Base-by-base conservation (phyloP, 148 eudicot species). In the Rhododendron ovatum region DNA sequence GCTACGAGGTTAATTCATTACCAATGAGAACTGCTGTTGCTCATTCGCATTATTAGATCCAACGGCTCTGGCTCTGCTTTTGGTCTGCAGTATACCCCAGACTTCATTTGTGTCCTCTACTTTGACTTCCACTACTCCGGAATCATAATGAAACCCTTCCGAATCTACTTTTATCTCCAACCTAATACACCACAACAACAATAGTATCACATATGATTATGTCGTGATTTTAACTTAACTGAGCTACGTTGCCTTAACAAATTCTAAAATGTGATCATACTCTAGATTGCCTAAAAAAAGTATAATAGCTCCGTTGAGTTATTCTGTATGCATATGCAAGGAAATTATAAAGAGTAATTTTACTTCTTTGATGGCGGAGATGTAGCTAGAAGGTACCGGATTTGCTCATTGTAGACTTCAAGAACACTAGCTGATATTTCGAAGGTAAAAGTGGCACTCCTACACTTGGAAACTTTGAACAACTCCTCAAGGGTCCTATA, bases 1-100 rank as follows among this genome's bases (percentile, higher is more conserved):
- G 39, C 5, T 37, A 37, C 3, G 3, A 3, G 33, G 73, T 35
- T 61, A 22, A 61, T 24, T 79, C 3, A 45, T 88, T 88, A 96
- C 98, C 99, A 96, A 90, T 96, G 98, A 89, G 99, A 96, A 20
- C 98, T 96, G 84, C 96, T 96, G 88, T 98, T 96, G 76, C 88
- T 96, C 98, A 81, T 96, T 96, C 82, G 94, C 99, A 83, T 96
- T 96, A 85, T 94, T 96, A 50, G 98, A 96, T 61, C 99, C 99
- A 87, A 96, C 99, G 57, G 99, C 92, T 82, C 99, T 85, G n/a
- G 97, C 94, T 81, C 93, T 95, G 86, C 99, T 95, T 87, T 98
- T 98, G 80, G 92, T 88, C 88, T 90, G 91, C 89, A 95, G 89
- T 81, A 96, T 95, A 88, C 90, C 91, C 99, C 98, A 96, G 7